Conservation (phyloP, 495 filamentous ascomycete species). For the Chaetomium fimeti region DNA sequence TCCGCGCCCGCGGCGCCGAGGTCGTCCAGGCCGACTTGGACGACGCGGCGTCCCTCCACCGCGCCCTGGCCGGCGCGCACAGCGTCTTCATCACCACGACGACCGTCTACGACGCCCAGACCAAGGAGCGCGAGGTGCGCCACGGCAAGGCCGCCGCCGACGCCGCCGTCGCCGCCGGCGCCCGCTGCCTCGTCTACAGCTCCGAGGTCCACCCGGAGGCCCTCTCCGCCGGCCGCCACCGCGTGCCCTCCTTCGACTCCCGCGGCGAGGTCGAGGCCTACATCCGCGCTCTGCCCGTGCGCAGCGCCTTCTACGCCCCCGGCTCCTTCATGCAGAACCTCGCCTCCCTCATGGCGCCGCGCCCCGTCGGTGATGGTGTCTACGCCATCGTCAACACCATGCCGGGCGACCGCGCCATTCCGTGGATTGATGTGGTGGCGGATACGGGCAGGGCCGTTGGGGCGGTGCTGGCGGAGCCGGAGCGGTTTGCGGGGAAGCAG, state of each 20-base stretch:
- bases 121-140: slow-evolving; percentile 38
- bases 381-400: background rate
- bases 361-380: background rate
- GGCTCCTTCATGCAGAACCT: slow-evolving; percentile 49
- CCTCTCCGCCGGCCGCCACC: slow-evolving; percentile 43
- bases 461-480: slow-evolving; percentile 51
- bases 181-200: slow-evolving; percentile 52
- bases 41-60: slow-evolving; percentile 40
- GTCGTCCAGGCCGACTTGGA: slow-evolving; percentile 41
- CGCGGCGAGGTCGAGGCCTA: slow-evolving; percentile 45
- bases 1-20: slow-evolving; percentile 44
- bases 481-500: slow-evolving; percentile 50
- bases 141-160: slow-evolving; percentile 49
- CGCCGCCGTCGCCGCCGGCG: slow-evolving; percentile 1
- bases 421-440: slow-evolving; percentile 46
- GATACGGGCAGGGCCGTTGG: slow-evolving; percentile 56
- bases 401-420: slow-evolving; percentile 22
- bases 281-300: slow-evolving; percentile 46
- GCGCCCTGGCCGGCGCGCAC: slow-evolving; percentile 45
- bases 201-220: slow-evolving; percentile 35
- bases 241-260: slow-evolving; percentile 43
- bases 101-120: slow-evolving; percentile 29
- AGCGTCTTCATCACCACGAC: slow-evolving; percentile 51
- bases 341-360: background rate
- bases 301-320: slow-evolving; percentile 45